Evolutionary conservation across 1,284 basidiomycete species (phyloP), one percentile per base, ranked within the genome.

Genomic region (Rhodotorula sp.): DNA sequence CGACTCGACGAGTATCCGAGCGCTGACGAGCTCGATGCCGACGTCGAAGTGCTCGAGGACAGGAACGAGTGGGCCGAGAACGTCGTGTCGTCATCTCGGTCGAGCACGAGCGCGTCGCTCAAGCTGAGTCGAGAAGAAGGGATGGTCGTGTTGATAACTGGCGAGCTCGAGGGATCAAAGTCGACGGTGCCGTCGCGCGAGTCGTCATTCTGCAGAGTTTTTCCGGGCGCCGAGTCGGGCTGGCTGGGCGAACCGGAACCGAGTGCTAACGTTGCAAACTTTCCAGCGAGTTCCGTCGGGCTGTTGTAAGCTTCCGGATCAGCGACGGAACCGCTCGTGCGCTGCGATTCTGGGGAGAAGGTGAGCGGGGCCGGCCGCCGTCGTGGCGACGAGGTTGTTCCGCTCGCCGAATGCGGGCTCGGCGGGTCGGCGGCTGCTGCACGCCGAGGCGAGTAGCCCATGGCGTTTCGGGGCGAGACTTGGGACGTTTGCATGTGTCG

Each of bases 321-420:
- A 12, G 37, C 37, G 37, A 42, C 37, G 37, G 37, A 8, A 42
- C 37, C 37, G 37, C 37, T 42, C 37, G 37, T 42, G 37, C 37
- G 37, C 8, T 42, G 37, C 14, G 30, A 18, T 46, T 64, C 65
- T 29, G 30, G 48, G 18, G 57, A 48, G 14, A 73, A 64, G 30
- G 64, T 66, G 61, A 73, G 69, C 10, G 66, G 72, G 5, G 69
- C 68, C 6, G 71, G 72, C 2, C 67, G 60, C 30, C 70, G 64
- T 22, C 65, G 42, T 15, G 61, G 46, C 4, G 29, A 37, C 51
- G 70, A 71, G 10, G 20, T 49, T 18, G 54, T 58, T 1, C 18
- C 44, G 33, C 60, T 46, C 20, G 37, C 37, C 37, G 57, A 61
- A 29, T 61, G 46, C 15, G 51, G 51, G 14, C 46, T 59, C 17